Base-by-base conservation (phyloP, 352 stramenopile genomes). In the Pythium oligandrum region DNA sequence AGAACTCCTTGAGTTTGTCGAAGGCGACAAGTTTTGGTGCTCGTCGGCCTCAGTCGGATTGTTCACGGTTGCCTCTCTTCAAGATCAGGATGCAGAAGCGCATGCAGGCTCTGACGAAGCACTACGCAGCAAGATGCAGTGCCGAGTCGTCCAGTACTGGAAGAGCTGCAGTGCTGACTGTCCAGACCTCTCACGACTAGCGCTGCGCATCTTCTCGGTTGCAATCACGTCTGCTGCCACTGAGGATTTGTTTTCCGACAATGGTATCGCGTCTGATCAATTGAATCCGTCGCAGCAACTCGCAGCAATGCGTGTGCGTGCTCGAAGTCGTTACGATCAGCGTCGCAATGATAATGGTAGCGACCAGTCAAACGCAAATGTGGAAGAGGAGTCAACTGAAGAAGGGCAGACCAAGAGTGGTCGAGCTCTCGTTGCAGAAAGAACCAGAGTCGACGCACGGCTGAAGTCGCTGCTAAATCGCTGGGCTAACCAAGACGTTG, bases 1-100 rank as follows among this genome's bases (percentile, higher is more conserved):
- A 17, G 58, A 66, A 17, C 17, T 66, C 4, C 47, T 66, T 37
- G 58, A 66, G 48, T 66, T 61, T 37, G 44, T 59, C 12, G 58
- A 66, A 50, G 58, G 58, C 8, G 58, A 61, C 49, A 66, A 66
- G 38, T 66, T 66, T 26, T 66, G 58, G 58, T 66, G 58, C 47
- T 60, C 58, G 9, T 37, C 58, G 34, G 43, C 58, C 11, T 60
- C 53, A 4, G 57, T 66, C 38, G 49, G 40, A 10, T 60, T 53
- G 11, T 66, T 66, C 31, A 31, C 51, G 48, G 4, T 45, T 56
- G 31, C 55, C 55, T 40, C 50, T 39, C 6, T 39, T 51, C 3
- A 31, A 26, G 9, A 50, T 26, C 7, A 40, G 40, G 12, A 4
- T 8, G 42, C 6, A 32, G 40, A 40, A 26, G 32, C 49, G 10